Evolutionary conservation across 225 moss, liverwort and hornwort genomes (phyloP).

Genomic region (Marchantia paleacea): DNA sequence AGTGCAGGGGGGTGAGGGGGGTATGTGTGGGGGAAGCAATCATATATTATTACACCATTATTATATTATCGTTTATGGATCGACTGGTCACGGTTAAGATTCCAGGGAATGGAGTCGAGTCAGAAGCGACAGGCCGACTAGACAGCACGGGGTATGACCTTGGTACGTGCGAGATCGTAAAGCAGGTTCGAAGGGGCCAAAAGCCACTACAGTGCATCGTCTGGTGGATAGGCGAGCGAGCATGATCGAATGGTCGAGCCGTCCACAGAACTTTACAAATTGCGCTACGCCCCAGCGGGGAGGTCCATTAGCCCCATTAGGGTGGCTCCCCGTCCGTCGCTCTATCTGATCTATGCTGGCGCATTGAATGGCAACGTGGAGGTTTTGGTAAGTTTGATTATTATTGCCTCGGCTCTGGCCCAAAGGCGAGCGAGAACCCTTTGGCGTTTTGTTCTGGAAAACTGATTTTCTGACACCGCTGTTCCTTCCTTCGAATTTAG

Average conservation of each 20-base stretch:
- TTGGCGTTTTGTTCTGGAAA: conserved; percentile 1
- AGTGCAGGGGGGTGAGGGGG: neutral
- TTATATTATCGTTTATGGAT: neutral
- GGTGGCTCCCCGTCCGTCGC: neutral
- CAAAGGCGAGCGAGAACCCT: neutral
- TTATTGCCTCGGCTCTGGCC: neutral
- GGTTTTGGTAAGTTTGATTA: neutral
- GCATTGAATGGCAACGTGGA: neutral
- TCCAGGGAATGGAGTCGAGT: neutral
- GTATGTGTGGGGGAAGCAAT: neutral
- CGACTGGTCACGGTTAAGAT: neutral
- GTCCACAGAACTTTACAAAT: neutral
- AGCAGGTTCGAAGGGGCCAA: neutral
- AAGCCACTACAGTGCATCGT: neutral
- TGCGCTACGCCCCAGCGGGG: neutral
- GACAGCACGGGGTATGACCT: neutral
- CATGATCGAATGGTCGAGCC: neutral
- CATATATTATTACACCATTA: neutral
- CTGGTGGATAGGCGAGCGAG: neutral
- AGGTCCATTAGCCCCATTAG: neutral
- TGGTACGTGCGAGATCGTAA: neutral
- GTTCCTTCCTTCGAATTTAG: neutral
- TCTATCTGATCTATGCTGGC: conserved; percentile 5
- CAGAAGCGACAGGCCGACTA: neutral
- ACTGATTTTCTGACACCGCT: neutral